Conservation (phyloP, 1,284 basidiomycete genomes). For the Leccinum subrobustum region DNA sequence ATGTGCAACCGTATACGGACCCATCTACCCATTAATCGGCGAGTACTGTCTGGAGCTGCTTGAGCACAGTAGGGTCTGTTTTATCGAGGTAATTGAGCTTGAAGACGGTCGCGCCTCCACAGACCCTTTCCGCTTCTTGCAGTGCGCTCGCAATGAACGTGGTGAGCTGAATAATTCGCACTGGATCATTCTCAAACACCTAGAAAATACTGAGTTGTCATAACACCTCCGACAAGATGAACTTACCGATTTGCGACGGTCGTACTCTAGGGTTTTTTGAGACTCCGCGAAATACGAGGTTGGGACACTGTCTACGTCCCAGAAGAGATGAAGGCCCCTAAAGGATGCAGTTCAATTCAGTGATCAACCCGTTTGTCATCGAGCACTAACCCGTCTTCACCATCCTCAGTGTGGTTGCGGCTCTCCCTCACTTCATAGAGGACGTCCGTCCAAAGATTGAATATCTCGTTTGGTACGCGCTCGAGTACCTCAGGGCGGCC, state of each 20-base stretch:
- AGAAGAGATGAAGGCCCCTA: constrained; percentile 51
- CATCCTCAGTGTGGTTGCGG: constrained; percentile 38
- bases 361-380: background rate
- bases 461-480: constrained; percentile 69
- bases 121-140: constrained; percentile 56
- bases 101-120: constrained; percentile 56
- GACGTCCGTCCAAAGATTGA: constrained; percentile 89
- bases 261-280: constrained; percentile 67
- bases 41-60: constrained; percentile 63
- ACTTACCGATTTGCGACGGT: constrained; percentile 64
- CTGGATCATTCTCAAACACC: constrained; percentile 68
- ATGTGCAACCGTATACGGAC: background rate
- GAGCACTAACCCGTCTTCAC: constrained; percentile 34
- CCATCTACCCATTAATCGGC: constrained; percentile 5
- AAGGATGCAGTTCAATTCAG: constrained; percentile 1
- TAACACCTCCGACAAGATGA: background rate
- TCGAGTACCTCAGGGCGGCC: constrained; percentile 68
- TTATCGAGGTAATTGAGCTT: constrained; percentile 58
- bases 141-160: constrained; percentile 55
- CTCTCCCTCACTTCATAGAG: constrained; percentile 84
- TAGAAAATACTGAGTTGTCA: constrained; percentile 31
- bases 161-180: constrained; percentile 61
- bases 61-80: constrained; percentile 67
- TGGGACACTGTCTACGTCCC: constrained; percentile 63
- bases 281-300: constrained; percentile 54